A percentile compares a stretch with the other conserved stretches of the same genome.
phyloP scores from a whole-genome alignment of 2,329 filamentous ascomycete species.

The Verticillium dahliae region DNA sequence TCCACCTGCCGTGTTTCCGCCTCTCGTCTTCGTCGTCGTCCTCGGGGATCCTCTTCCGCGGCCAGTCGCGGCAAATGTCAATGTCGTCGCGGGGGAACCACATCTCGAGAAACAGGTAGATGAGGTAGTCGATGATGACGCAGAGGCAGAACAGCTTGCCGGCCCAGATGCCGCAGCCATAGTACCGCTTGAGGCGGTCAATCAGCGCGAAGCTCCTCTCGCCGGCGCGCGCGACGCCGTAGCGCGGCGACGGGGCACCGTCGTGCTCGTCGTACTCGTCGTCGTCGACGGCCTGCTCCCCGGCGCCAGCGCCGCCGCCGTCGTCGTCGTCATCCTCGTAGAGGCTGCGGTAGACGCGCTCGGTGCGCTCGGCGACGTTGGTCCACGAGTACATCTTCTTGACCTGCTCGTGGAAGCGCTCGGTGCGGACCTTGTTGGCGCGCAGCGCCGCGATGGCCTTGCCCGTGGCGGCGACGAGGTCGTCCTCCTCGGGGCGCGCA shows the following conservation, averaged over 20 bases:
- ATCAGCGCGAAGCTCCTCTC: slow-evolving; percentile 88
- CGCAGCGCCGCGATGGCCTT: slow-evolving; percentile 82
- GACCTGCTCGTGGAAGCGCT: slow-evolving; percentile 93
- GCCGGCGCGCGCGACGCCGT: slow-evolving; percentile 63
- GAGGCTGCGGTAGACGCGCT: slow-evolving; percentile 92
- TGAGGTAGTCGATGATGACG: slow-evolving; percentile 86
- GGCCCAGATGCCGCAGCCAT: slow-evolving; percentile 96
- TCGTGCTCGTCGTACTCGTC: slow-evolving; percentile 85
- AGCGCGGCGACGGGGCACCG: slow-evolving; percentile 47
- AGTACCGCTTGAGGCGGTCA: slow-evolving; percentile 91
- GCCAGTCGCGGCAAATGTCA: slow-evolving; percentile 88
- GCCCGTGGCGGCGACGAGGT: slow-evolving; percentile 82
- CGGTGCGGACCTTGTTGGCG: slow-evolving; percentile 80
- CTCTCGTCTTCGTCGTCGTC: not conserved
- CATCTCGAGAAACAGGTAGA: slow-evolving; percentile 84
- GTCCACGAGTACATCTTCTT: slow-evolving; percentile 99
- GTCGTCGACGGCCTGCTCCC: slow-evolving; percentile 65
- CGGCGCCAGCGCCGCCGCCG: too few species aligned
- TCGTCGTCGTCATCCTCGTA: slow-evolving; percentile 63
- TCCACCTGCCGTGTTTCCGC: not conserved
- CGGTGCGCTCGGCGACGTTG: slow-evolving; percentile 87
- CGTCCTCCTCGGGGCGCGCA: slow-evolving; percentile 93
- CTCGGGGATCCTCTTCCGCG: slow-evolving; percentile 53
- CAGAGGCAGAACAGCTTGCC: slow-evolving; percentile 96
- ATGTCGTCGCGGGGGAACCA: slow-evolving; percentile 80